Conservation (phyloP, 768 basidiomycete species). For the Coprinellus micaceus region DNA sequence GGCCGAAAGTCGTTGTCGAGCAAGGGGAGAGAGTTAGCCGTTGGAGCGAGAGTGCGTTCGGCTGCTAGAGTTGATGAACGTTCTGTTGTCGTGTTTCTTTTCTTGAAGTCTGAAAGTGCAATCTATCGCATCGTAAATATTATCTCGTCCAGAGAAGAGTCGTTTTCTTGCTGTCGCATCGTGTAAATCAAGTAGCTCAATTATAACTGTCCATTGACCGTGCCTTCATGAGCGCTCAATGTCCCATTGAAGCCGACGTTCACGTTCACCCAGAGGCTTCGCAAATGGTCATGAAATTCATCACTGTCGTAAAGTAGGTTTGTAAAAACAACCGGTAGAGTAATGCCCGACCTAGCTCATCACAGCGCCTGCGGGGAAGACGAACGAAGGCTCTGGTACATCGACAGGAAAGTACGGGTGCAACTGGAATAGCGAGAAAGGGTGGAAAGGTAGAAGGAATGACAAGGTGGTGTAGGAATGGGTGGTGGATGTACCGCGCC, state of each 20-base stretch:
- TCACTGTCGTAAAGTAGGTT: slow-evolving; percentile 1
- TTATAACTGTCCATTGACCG: no score
- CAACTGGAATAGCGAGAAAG: background rate
- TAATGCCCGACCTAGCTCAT: background rate
- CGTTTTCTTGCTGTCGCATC: slow-evolving; percentile 4
- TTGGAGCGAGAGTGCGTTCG: no score
- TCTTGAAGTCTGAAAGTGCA: no score
- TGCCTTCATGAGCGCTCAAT: no score
- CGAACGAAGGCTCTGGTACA: background rate
- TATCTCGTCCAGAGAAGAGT: background rate
- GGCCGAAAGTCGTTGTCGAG: no score
- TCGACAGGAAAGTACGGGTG: no score
- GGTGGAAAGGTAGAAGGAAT: background rate
- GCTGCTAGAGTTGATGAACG: no score
- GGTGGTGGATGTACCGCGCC: background rate
- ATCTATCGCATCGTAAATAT: slow-evolving; percentile 5
- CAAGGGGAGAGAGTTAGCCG: no score
- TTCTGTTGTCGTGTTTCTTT: no score
- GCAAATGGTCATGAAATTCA: slow-evolving; percentile 2
- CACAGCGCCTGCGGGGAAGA: slow-evolving; percentile 3
- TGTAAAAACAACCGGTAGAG: no score
- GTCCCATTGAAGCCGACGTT: background rate
- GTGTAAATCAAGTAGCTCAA: slow-evolving; percentile 1
- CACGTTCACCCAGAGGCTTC: background rate
- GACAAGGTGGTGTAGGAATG: background rate